These are phyloP conservation scores for Coemansia sp. DNA, from an alignment of 192 early-diverging fungal species.

Conservation along the genomic window DNA sequence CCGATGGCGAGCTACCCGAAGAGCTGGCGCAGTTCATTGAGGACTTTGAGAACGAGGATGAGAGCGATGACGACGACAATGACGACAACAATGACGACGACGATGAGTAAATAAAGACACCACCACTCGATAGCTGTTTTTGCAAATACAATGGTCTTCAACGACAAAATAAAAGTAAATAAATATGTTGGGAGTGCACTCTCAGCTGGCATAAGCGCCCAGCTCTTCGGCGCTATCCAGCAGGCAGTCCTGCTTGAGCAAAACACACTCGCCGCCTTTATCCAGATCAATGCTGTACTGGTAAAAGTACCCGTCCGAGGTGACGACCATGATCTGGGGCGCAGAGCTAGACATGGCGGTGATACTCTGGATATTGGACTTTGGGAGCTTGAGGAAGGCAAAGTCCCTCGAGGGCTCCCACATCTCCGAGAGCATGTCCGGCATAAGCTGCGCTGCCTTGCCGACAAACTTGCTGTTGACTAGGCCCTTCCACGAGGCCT, in stretches of 20 bases:
- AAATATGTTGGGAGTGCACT: neutral
- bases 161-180: neutral
- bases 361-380: slow-evolving; percentile 72
- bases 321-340: slow-evolving; percentile 88
- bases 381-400: slow-evolving; percentile 88
- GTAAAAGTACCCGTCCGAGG: slow-evolving; percentile 90
- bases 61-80: slow-evolving; percentile 4
- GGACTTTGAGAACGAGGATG: slow-evolving; percentile 32
- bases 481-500: slow-evolving; percentile 58
- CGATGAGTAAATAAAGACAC: slow-evolving; percentile 1
- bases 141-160: no score
- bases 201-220: slow-evolving; percentile 50
- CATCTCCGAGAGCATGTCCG: slow-evolving; percentile 86
- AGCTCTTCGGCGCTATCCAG: slow-evolving; percentile 56
- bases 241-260: slow-evolving; percentile 78
- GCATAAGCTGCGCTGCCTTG: slow-evolving; percentile 84
- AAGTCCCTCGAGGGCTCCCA: slow-evolving; percentile 97
- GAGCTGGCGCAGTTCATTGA: slow-evolving; percentile 48
- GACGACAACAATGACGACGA: neutral
- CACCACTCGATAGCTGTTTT: no score
- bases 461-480: slow-evolving; percentile 69
- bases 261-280: slow-evolving; percentile 85
- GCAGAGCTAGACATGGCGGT: slow-evolving; percentile 75
- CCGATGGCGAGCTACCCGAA: no score
- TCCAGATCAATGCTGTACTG: slow-evolving; percentile 88